phyloP scores from a whole-genome alignment of 2,329 filamentous ascomycete genomes.

The Ophiostoma novo-ulmi region DNA sequence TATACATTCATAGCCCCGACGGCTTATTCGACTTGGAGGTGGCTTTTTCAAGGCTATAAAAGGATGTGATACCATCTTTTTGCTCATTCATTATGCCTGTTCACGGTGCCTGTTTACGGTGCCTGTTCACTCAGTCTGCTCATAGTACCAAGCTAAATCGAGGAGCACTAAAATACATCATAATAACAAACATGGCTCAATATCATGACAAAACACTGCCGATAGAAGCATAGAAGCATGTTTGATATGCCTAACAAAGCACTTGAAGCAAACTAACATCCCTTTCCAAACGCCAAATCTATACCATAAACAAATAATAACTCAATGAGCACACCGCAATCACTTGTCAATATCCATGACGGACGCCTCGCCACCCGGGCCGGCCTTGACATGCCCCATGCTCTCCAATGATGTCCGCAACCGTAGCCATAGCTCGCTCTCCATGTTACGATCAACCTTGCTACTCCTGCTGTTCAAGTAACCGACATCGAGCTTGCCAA shows the following conservation, averaged over 20 bases:
- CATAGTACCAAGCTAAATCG: no score
- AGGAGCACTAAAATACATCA: no score
- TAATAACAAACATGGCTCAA: no score
- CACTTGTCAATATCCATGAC: conserved; percentile 13
- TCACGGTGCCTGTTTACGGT: no score
- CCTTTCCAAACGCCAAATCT: background rate
- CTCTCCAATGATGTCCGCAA: conserved; percentile 51
- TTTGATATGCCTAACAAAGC: background rate
- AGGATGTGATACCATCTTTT: no score
- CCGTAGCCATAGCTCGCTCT: conserved; percentile 69
- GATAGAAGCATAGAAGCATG: background rate
- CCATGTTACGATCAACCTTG: conserved; percentile 76
- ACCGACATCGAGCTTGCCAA: conserved; percentile 69
- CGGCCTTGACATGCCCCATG: conserved; percentile 25
- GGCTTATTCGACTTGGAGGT: no score
- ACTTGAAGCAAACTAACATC: background rate
- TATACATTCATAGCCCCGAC: no score
- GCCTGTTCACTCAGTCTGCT: no score
- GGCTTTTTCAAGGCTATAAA: no score
- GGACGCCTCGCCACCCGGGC: background rate
- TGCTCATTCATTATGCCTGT: no score
- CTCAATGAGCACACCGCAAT: background rate
- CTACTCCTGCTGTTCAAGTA: conserved; percentile 84
- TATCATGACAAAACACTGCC: background rate
- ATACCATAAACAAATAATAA: background rate